Conservation (phyloP, 2,329 filamentous ascomycete species). For the Biscogniauxia sp. region DNA sequence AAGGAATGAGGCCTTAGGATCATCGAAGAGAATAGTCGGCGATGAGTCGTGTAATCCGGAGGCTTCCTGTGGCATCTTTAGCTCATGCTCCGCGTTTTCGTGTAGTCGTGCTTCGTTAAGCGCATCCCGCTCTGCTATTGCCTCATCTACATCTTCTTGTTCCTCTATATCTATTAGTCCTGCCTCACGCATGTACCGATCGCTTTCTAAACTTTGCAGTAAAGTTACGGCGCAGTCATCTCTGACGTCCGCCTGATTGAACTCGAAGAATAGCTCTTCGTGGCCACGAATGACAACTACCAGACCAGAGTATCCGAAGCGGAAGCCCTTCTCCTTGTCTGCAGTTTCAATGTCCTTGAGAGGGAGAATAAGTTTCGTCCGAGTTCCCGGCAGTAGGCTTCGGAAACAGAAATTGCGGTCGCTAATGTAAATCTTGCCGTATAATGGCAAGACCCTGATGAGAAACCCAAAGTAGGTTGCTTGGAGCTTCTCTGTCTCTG, state of each 20-base stretch:
- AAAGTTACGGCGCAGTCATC: constrained; percentile 88
- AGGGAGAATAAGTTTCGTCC: constrained; percentile 89
- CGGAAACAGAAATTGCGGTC: constrained; percentile 88
- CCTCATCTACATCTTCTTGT: constrained; percentile 67
- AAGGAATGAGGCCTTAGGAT: constrained; percentile 80
- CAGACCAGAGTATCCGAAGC: constrained; percentile 85
- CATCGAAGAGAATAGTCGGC: constrained; percentile 83
- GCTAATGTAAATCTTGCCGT: constrained; percentile 95
- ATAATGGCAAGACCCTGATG: constrained; percentile 85
- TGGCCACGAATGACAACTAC: constrained; percentile 92
- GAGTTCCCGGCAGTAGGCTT: constrained; percentile 81
- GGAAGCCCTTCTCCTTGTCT: constrained; percentile 91
- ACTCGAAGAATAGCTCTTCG: constrained; percentile 96
- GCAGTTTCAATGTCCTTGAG: constrained; percentile 90
- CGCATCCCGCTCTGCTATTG: constrained; percentile 77
- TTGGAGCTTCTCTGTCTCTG: constrained; percentile 75
- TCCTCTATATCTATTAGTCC: constrained; percentile 66
- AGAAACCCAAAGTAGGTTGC: constrained; percentile 92
- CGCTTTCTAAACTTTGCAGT: constrained; percentile 71
- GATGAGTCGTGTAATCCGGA: constrained; percentile 50
- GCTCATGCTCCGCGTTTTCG: constrained; percentile 49
- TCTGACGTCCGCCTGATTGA: constrained; percentile 70
- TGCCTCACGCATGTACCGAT: constrained; percentile 68
- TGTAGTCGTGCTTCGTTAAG: constrained; percentile 69
- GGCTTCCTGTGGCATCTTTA: constrained; percentile 46